A percentile compares a stretch with the other conserved stretches of the same genome.
Conservation (phyloP, 106 monocot genomes). For the Hemerocallis citrina region DNA sequence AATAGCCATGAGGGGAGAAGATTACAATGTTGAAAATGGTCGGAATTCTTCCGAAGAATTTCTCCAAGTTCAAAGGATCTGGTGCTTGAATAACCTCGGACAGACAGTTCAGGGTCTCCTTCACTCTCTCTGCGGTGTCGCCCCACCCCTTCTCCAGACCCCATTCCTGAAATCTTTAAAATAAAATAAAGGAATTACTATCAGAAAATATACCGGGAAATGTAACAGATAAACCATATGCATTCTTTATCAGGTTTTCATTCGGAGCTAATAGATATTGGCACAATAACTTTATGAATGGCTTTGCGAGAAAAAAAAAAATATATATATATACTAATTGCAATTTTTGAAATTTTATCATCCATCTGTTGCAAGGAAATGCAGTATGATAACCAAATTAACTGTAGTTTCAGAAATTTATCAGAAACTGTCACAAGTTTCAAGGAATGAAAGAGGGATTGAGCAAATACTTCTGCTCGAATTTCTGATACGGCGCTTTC, state of each 20-base stretch:
- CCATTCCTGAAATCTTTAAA: conserved; percentile 76
- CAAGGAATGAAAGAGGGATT: neutral
- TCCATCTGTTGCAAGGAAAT: too few relatives aligned
- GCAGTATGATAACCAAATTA: too few relatives aligned
- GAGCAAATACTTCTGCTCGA: conserved; percentile 94
- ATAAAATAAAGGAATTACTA: too few relatives aligned
- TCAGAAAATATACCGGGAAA: too few relatives aligned
- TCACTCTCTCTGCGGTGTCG: conserved; percentile 64
- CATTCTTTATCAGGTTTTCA: too few relatives aligned
- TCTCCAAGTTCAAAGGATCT: conserved; percentile 66
- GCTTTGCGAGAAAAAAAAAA: neutral
- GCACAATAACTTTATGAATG: too few relatives aligned
- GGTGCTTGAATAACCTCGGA: conserved; percentile 94
- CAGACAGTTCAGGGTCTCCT: conserved; percentile 62
- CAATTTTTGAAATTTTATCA: too few relatives aligned
- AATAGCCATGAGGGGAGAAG: conserved; percentile 88
- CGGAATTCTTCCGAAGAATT: conserved; percentile 72
- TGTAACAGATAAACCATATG: too few relatives aligned
- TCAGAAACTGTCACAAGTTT: neutral
- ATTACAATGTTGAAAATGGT: conserved; percentile 76
- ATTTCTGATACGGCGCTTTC: conserved; percentile 69
- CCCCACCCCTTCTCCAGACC: conserved; percentile 97
- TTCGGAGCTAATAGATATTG: too few relatives aligned
- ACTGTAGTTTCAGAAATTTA: neutral
- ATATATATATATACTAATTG: too few relatives aligned